Evolutionary conservation across 192 early-diverging fungal species (phyloP).

Genomic region (Backusella parvicylindrica): DNA sequence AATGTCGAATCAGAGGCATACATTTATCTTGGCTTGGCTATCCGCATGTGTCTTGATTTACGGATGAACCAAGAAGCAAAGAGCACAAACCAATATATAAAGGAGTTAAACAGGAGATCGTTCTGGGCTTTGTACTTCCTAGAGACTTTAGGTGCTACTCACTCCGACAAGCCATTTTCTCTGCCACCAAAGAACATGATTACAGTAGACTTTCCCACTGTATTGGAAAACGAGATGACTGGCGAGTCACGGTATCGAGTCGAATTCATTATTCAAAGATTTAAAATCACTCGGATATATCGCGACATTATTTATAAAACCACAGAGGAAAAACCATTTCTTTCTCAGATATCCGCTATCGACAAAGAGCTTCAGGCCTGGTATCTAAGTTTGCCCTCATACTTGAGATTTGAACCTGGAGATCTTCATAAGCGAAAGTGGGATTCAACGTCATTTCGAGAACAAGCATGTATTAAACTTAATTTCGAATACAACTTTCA

Average conservation of each 20-base stretch:
- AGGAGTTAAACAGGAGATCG: constrained; percentile 19
- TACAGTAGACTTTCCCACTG: neutral
- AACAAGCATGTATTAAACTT: constrained; percentile 38
- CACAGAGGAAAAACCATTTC: constrained; percentile 14
- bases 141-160: constrained; percentile 22
- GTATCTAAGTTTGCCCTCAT: constrained; percentile 22
- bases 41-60: constrained; percentile 34
- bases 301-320: constrained; percentile 25
- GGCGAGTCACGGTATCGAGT: constrained; percentile 31
- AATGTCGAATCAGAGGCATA: constrained; percentile 29
- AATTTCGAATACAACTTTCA: constrained; percentile 37
- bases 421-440: constrained; percentile 12
- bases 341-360: constrained; percentile 23
- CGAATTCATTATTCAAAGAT: constrained; percentile 32
- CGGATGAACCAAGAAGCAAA: constrained; percentile 23
- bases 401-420: constrained; percentile 23
- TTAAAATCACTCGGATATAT: constrained; percentile 30
- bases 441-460: constrained; percentile 24
- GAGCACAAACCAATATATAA: constrained; percentile 2
- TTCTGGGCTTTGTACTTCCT: constrained; percentile 25
- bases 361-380: constrained; percentile 26
- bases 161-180: constrained; percentile 34
- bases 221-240: constrained; percentile 16
- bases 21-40: constrained; percentile 28
- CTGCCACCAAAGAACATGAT: constrained; percentile 20